Percentiles rank a stretch among this genome's conserved stretches.
These are phyloP conservation scores for Pseudogymnoascus sp. DNA, from an alignment of 2,329 filamentous ascomycete genomes.

Conservation along the genomic window DNA sequence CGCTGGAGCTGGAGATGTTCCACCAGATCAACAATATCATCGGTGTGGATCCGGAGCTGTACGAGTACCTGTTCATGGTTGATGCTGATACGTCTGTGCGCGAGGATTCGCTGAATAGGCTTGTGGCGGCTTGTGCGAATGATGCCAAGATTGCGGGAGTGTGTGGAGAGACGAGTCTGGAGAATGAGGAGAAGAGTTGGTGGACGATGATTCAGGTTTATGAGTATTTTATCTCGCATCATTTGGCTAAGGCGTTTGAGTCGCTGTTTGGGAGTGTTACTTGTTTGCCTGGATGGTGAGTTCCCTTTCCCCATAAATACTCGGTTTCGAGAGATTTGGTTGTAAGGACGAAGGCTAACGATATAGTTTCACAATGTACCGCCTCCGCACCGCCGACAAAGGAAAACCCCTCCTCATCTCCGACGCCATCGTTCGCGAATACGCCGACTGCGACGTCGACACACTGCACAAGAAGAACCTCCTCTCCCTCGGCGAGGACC, in stretches of 20 bases:
- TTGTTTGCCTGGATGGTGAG: conserved; percentile 97
- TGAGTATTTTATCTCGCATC: conserved; percentile 98
- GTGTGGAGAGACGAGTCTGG: conserved; percentile 90
- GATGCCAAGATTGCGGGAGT: conserved; percentile 96
- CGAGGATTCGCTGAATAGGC: conserved; percentile 83
- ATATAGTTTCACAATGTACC: conserved; percentile 95
- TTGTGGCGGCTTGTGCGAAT: conserved; percentile 87
- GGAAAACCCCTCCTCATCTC: conserved; percentile 92
- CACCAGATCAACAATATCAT: conserved; percentile 99
- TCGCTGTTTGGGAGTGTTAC: conserved; percentile 96
- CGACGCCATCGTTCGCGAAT: conserved; percentile 79
- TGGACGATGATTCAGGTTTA: conserved; percentile 99
- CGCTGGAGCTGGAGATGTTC: conserved; percentile 94
- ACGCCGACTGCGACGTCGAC: conserved; percentile 81
- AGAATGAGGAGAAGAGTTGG: conserved; percentile 92
- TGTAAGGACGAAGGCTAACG: conserved; percentile 30
- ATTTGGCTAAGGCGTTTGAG: conserved; percentile 93
- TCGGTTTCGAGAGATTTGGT: too few relatives aligned
- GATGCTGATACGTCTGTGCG: conserved; percentile 93
- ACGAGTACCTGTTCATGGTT: conserved; percentile 95
- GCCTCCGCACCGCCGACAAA: conserved; percentile 84
- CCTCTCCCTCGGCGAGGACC: conserved; percentile 88
- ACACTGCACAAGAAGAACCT: conserved; percentile 94
- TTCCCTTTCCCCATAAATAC: conserved; percentile 25
- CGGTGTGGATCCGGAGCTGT: conserved; percentile 91